A percentile compares a stretch with the other conserved stretches of the same genome.
These are phyloP conservation scores for Citrullus colocynthis DNA, from an alignment of 306 rosid genomes.

Conservation along the genomic window DNA sequence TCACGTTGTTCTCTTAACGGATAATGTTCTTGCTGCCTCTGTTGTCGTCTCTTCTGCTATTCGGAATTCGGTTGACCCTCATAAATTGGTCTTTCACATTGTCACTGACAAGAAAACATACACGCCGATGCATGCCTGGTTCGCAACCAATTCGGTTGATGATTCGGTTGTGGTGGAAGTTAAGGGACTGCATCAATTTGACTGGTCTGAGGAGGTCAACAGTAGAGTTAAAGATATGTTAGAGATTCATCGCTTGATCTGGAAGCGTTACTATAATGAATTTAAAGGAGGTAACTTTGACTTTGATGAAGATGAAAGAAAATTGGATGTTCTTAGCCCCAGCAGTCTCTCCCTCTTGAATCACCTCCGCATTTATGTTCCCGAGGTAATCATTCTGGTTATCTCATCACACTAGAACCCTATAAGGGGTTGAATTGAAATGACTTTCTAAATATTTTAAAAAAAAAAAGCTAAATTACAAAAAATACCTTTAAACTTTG, in stretches of 20 bases:
- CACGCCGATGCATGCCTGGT: slow-evolving; percentile 95
- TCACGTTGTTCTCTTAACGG: slow-evolving; percentile 72
- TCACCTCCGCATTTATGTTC: slow-evolving; percentile 68
- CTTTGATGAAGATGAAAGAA: slow-evolving; percentile 25
- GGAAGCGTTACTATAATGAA: slow-evolving; percentile 45
- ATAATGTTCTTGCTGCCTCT: slow-evolving; percentile 85
- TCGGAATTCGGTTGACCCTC: slow-evolving; percentile 55
- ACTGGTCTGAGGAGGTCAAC: slow-evolving; percentile 78
- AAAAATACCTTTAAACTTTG: too few relatives aligned
- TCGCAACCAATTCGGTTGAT: slow-evolving; percentile 53
- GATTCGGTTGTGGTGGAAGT: slow-evolving; percentile 67
- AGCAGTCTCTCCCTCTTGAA: slow-evolving; percentile 72
- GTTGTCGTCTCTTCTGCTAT: slow-evolving; percentile 63
- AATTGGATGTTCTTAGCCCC: slow-evolving; percentile 43
- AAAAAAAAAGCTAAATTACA: too few relatives aligned
- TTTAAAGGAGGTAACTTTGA: slow-evolving; percentile 27
- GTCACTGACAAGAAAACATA: slow-evolving; percentile 84
- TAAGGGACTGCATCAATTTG: slow-evolving; percentile 81
- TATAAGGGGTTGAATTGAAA: neutral
- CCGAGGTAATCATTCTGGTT: slow-evolving; percentile 43
- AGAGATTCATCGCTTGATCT: slow-evolving; percentile 57
- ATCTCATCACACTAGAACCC: neutral
- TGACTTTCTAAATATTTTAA: too few relatives aligned
- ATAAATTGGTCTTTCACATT: slow-evolving; percentile 63
- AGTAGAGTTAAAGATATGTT: slow-evolving; percentile 58